A percentile compares a stretch with the other conserved stretches of the same genome.
phyloP scores from a whole-genome alignment of 768 basidiomycete species.

The Kwoniella heveanensis region DNA sequence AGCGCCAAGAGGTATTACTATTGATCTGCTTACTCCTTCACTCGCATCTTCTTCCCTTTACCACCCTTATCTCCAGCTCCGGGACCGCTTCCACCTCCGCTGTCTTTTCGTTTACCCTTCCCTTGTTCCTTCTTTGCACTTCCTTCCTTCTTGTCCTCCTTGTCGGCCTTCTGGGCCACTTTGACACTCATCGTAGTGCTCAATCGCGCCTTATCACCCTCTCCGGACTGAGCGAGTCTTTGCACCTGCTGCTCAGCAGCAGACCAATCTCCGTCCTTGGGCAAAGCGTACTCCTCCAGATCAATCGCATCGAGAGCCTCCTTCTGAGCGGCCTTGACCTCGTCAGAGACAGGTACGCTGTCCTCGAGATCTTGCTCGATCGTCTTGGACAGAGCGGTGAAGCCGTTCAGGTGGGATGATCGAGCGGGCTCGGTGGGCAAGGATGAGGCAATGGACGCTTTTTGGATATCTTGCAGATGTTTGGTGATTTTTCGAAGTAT shows the following conservation, averaged over 20 bases:
- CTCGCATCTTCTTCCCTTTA: conserved; percentile 37
- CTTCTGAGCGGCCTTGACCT: conserved; percentile 65
- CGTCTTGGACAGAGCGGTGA: conserved; percentile 32
- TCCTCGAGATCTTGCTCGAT: conserved; percentile 29
- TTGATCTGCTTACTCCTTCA: conserved; percentile 23
- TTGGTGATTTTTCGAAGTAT: conserved; percentile 81
- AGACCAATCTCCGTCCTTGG: conserved; percentile 73
- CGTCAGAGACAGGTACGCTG: conserved; percentile 61
- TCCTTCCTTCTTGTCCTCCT: conserved; percentile 38
- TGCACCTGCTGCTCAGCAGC: conserved; percentile 73
- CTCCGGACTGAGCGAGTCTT: conserved; percentile 55
- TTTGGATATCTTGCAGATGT: conserved; percentile 73
- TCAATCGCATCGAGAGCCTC: conserved; percentile 87
- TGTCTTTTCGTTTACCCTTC: conserved; percentile 30
- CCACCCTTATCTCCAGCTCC: conserved; percentile 17
- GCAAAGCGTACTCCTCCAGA: conserved; percentile 76
- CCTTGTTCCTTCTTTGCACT: conserved; percentile 12
- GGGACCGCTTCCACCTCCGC: conserved; percentile 8
- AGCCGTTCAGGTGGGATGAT: conserved; percentile 5
- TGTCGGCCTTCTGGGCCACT: conserved; percentile 56
- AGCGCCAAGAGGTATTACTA: too few relatives aligned
- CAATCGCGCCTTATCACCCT: conserved; percentile 59
- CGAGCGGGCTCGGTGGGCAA: conserved; percentile 53
- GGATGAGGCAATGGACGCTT: conserved; percentile 70
- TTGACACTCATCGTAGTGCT: conserved; percentile 80